phyloP scores from a whole-genome alignment of 1,284 basidiomycete species.

The Apiotrichum laibachii region DNA sequence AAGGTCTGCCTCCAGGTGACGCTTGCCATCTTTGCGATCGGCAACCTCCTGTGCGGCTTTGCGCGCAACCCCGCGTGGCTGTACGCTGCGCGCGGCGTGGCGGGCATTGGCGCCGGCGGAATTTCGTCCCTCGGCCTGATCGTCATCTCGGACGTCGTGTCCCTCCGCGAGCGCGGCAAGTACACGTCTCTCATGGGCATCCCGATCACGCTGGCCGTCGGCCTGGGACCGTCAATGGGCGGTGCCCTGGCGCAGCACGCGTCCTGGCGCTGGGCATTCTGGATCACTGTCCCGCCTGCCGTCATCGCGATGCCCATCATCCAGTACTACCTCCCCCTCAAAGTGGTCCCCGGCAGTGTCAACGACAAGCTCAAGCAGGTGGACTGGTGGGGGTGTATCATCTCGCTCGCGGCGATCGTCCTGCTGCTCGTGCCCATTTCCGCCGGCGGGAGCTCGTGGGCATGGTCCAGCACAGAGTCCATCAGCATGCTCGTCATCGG shows the following conservation, averaged over 20 bases:
- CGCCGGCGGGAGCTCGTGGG: conserved; percentile 28
- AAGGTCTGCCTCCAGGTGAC: conserved; percentile 27
- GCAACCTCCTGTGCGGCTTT: conserved; percentile 37
- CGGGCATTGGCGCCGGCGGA: conserved; percentile 52
- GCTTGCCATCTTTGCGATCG: conserved; percentile 29
- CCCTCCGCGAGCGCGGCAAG: conserved; percentile 48
- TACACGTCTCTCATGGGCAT: conserved; percentile 44
- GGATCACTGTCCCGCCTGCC: conserved; percentile 30
- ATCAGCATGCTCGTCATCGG: conserved; percentile 29
- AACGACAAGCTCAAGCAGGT: conserved; percentile 30
- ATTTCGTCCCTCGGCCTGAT: conserved; percentile 49
- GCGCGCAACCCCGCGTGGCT: conserved; percentile 32
- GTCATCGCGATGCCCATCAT: conserved; percentile 31
- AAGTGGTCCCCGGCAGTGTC: conserved; percentile 23
- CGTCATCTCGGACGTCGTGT: conserved; percentile 51
- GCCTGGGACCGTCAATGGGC: conserved; percentile 32
- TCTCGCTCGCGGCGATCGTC: conserved; percentile 30
- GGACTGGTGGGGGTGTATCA: conserved; percentile 33
- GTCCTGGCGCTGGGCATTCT: conserved; percentile 36
- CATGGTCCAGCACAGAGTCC: conserved; percentile 24
- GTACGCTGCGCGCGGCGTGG: conserved; percentile 45
- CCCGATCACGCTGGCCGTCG: conserved; percentile 29
- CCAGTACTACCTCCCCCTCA: conserved; percentile 30
- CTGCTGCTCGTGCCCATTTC: conserved; percentile 31
- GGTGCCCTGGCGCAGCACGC: conserved; percentile 30